Evolutionary conservation across 2,329 filamentous ascomycete genomes (phyloP).

Genomic region (Stemphylium beticola): DNA sequence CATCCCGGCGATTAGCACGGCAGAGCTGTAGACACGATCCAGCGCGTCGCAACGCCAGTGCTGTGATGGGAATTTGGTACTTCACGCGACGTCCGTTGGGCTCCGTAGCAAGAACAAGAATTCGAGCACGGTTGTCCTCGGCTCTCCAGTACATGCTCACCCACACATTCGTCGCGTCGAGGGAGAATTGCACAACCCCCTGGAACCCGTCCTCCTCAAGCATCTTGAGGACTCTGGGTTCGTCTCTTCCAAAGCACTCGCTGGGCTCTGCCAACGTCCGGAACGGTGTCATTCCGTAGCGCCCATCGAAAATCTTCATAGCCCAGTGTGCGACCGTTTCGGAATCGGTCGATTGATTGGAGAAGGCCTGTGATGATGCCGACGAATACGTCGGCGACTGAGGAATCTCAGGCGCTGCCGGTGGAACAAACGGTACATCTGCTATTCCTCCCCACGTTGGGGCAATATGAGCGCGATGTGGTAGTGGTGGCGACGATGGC

Average conservation of each 20-base stretch:
- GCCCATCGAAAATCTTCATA: conserved; percentile 52
- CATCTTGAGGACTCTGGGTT: conserved; percentile 42
- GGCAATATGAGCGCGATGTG: conserved; percentile 25
- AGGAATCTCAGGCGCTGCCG: conserved; percentile 48
- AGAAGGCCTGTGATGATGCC: conserved; percentile 50
- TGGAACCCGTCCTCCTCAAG: conserved; percentile 50
- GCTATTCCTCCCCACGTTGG: conserved; percentile 29
- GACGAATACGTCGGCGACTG: conserved; percentile 53
- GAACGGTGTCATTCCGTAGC: conserved; percentile 48
- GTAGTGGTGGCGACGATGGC: conserved; percentile 17
- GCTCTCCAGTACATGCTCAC: conserved; percentile 60
- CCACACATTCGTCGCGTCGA: conserved; percentile 55
- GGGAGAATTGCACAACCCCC: conserved; percentile 52
- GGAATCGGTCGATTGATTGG: conserved; percentile 45
- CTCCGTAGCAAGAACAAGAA: conserved; percentile 59
- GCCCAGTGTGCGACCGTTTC: conserved; percentile 51
- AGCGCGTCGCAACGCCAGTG: conserved; percentile 51
- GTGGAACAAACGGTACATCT: conserved; percentile 44
- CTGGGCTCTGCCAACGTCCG: conserved; percentile 40
- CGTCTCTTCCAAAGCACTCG: conserved; percentile 45
- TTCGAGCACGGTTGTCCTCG: conserved; percentile 59
- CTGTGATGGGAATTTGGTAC: conserved; percentile 59
- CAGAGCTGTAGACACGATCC: conserved; percentile 51
- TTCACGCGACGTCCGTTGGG: conserved; percentile 48
- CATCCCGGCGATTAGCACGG: conserved; percentile 48